phyloP scores from a whole-genome alignment of 805 yeast genomes.

The Cephaloascus fragrans region DNA sequence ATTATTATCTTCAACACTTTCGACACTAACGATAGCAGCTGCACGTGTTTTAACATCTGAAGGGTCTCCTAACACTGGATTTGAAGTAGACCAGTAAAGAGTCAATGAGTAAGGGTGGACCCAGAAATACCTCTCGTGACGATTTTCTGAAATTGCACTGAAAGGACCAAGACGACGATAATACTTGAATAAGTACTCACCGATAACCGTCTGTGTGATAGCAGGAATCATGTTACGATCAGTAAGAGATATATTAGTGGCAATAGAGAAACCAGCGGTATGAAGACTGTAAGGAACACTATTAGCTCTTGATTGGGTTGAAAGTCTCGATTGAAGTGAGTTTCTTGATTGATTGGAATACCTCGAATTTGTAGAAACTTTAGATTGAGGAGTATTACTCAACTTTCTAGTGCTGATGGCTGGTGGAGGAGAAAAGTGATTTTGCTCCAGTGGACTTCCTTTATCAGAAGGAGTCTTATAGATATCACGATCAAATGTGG shows the following conservation, averaged over 20 bases:
- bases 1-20: conserved; percentile 73
- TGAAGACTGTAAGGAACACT: neutral
- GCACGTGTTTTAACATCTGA: conserved; percentile 62
- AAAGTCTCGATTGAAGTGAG: neutral
- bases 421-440: conserved; percentile 1
- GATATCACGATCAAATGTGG: neutral
- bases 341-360: neutral
- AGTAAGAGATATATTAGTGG: conserved; percentile 55
- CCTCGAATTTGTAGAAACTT: neutral
- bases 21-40: conserved; percentile 70
- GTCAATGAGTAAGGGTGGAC: conserved; percentile 90
- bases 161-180: conserved; percentile 70
- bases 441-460: neutral
- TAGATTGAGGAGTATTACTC: neutral
- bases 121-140: conserved; percentile 95
- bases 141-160: conserved; percentile 61
- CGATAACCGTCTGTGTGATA: conserved; percentile 86
- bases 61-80: conserved; percentile 69
- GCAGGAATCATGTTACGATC: conserved; percentile 74
- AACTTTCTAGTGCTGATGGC: neutral
- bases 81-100: conserved; percentile 77
- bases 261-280: conserved; percentile 22
- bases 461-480: neutral
- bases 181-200: conserved; percentile 83
- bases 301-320: neutral